These are phyloP conservation scores for Tuber microsphaerosporum DNA, from an alignment of 495 filamentous ascomycete species.

Conservation along the genomic window DNA sequence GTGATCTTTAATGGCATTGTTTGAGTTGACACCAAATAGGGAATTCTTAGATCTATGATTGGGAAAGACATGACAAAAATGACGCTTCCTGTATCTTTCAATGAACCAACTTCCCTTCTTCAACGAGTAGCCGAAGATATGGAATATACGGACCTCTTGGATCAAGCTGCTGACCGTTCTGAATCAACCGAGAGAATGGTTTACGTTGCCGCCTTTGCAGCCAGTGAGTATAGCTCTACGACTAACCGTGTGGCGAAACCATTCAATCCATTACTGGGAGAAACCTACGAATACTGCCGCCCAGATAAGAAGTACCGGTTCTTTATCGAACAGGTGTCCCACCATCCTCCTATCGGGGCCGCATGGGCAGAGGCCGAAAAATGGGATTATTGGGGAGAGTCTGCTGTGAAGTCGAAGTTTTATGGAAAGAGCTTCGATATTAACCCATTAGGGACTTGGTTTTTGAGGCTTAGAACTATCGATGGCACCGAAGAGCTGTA, in stretches of 20 bases:
- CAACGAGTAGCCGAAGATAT: slow-evolving; percentile 94
- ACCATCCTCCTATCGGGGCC: slow-evolving; percentile 92
- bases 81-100: slow-evolving; percentile 97
- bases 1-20: slow-evolving; percentile 15
- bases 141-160: slow-evolving; percentile 90
- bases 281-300: slow-evolving; percentile 92
- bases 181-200: slow-evolving; percentile 88
- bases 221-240: slow-evolving; percentile 92
- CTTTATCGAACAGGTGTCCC: slow-evolving; percentile 97
- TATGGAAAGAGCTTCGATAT: slow-evolving; percentile 97
- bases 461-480: slow-evolving; percentile 73
- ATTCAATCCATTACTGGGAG: slow-evolving; percentile 91
- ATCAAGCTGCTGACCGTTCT: slow-evolving; percentile 74
- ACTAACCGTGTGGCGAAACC: slow-evolving; percentile 95
- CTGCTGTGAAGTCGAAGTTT: slow-evolving; percentile 93
- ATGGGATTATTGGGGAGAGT: slow-evolving; percentile 98
- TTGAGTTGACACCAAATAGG: slow-evolving; percentile 50
- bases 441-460: slow-evolving; percentile 95
- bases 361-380: slow-evolving; percentile 86
- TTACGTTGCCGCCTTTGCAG: slow-evolving; percentile 93
- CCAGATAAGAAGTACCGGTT: slow-evolving; percentile 97
- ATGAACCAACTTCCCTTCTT: slow-evolving; percentile 94
- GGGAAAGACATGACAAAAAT: slow-evolving; percentile 99
- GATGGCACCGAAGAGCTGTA: slow-evolving; percentile 81
- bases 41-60: slow-evolving; percentile 98